These are phyloP conservation scores for Populus ilicifolia DNA, from an alignment of 345 rosid genomes.

Conservation along the genomic window DNA sequence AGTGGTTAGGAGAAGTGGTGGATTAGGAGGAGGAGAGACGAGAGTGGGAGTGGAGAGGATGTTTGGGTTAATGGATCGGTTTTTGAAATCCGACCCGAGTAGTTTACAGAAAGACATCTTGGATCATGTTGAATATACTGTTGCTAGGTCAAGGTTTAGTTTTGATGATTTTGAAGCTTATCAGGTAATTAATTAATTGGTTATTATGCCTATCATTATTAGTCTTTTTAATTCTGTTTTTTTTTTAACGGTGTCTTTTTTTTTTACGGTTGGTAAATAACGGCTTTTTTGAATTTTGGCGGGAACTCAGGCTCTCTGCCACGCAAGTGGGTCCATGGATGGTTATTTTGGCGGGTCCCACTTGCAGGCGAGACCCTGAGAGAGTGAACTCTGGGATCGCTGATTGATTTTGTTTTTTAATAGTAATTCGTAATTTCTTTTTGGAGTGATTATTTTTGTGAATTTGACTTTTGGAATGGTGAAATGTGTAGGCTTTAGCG, in stretches of 20 bases:
- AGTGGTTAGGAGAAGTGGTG: slow-evolving; percentile 21
- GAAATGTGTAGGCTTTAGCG: slow-evolving; percentile 35
- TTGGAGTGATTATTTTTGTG: neutral
- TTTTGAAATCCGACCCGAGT: slow-evolving; percentile 36
- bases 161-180: slow-evolving; percentile 56
- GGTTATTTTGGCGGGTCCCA: too few relatives aligned
- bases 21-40: slow-evolving; percentile 10
- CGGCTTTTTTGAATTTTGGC: slow-evolving; percentile 15
- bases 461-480: neutral
- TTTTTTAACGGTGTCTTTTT: neutral
- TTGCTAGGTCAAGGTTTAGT: slow-evolving; percentile 42
- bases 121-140: slow-evolving; percentile 41
- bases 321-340: too few relatives aligned
- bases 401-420: too few relatives aligned
- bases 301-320: slow-evolving; percentile 15
- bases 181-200: slow-evolving; percentile 19
- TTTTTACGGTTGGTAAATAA: too few relatives aligned
- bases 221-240: neutral
- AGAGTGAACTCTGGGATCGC: too few relatives aligned
- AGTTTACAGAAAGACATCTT: slow-evolving; percentile 40
- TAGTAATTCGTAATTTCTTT: neutral
- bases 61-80: slow-evolving; percentile 44
- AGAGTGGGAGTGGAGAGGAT: slow-evolving; percentile 39
- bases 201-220: neutral
- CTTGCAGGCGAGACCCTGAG: too few relatives aligned